These are phyloP conservation scores for Arthrinium puccinioides DNA, from an alignment of 2,329 filamentous ascomycete genomes.

Conservation along the genomic window DNA sequence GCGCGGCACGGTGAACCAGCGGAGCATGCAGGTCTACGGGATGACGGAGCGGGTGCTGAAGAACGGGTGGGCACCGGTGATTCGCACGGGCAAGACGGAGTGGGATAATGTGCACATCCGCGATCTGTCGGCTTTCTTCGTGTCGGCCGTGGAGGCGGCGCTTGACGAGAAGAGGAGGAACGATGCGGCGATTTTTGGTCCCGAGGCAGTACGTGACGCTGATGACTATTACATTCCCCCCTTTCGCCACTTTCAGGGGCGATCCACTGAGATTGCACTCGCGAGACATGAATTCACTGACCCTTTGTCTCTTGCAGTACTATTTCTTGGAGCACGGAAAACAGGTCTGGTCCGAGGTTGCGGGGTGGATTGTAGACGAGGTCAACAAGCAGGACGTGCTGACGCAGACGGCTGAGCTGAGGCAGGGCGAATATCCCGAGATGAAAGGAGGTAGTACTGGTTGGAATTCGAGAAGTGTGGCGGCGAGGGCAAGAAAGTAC, in stretches of 20 bases:
- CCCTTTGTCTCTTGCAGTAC: no score
- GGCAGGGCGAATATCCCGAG: conserved; percentile 18
- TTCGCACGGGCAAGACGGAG: conserved; percentile 35
- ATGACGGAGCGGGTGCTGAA: conserved; percentile 33
- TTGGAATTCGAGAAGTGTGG: conserved; percentile 35
- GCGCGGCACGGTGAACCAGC: conserved; percentile 38
- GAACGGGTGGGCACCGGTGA: conserved; percentile 34
- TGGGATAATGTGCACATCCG: conserved; percentile 47
- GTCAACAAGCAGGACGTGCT: conserved; percentile 44
- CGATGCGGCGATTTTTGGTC: conserved; percentile 56
- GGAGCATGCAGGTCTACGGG: conserved; percentile 41
- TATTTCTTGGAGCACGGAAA: conserved; percentile 59
- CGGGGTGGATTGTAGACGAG: conserved; percentile 47
- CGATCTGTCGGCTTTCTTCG: conserved; percentile 37
- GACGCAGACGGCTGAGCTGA: conserved; percentile 21
- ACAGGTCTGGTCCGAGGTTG: conserved; percentile 56
- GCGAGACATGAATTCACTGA: no score
- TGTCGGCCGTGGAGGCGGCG: conserved; percentile 37
- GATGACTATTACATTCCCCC: no score
- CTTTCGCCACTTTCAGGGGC: no score
- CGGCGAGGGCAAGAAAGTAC: conserved; percentile 35
- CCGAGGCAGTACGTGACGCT: no score
- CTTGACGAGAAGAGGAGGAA: conserved; percentile 47
- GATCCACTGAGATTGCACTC: no score
- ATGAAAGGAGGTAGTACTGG: conserved; percentile 24